Percentiles rank a stretch among this genome's conserved stretches.
These are phyloP conservation scores for Penstemon newberryi DNA, from an alignment of 257 asterid species.

Conservation along the genomic window DNA sequence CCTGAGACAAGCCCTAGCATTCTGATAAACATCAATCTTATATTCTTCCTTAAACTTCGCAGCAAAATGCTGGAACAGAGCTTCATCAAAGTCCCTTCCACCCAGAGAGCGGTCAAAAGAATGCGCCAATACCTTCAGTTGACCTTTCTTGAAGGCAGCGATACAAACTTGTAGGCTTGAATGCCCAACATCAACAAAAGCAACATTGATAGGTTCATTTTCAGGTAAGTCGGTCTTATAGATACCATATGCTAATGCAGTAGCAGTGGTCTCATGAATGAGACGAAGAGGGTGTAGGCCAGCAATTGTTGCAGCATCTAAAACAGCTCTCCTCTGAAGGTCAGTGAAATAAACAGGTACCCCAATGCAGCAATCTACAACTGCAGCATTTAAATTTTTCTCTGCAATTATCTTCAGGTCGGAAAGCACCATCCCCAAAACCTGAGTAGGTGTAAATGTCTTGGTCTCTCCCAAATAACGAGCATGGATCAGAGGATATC, in stretches of 20 bases:
- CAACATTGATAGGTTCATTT: conserved; percentile 73
- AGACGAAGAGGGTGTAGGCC: conserved; percentile 91
- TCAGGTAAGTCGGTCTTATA: conserved; percentile 94
- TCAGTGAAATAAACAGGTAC: conserved; percentile 91
- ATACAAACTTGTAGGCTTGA: conserved; percentile 92
- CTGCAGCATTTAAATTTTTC: conserved; percentile 82
- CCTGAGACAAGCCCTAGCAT: conserved; percentile 89
- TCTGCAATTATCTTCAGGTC: conserved; percentile 80
- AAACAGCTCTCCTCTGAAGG: conserved; percentile 88
- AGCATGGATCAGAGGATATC: conserved; percentile 80
- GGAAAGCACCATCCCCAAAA: conserved; percentile 85
- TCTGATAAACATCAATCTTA: conserved; percentile 86
- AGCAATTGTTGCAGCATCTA: conserved; percentile 95
- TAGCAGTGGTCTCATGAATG: conserved; percentile 97
- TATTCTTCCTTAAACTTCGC: conserved; percentile 87
- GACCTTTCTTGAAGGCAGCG: conserved; percentile 94
- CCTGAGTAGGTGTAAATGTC: conserved; percentile 86
- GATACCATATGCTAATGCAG: conserved; percentile 94
- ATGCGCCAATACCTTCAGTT: conserved; percentile 84
- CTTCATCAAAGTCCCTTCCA: conserved; percentile 96
- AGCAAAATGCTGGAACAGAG: conserved; percentile 82
- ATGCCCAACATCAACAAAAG: conserved; percentile 87
- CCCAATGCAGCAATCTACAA: conserved; percentile 94
- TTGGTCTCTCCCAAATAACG: conserved; percentile 75
- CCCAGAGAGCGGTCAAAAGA: conserved; percentile 87